Evolutionary conservation across 2,329 filamentous ascomycete genomes (phyloP), one percentile per base, ranked within the genome.

Genomic region (Metarhizium guizhouense): DNA sequence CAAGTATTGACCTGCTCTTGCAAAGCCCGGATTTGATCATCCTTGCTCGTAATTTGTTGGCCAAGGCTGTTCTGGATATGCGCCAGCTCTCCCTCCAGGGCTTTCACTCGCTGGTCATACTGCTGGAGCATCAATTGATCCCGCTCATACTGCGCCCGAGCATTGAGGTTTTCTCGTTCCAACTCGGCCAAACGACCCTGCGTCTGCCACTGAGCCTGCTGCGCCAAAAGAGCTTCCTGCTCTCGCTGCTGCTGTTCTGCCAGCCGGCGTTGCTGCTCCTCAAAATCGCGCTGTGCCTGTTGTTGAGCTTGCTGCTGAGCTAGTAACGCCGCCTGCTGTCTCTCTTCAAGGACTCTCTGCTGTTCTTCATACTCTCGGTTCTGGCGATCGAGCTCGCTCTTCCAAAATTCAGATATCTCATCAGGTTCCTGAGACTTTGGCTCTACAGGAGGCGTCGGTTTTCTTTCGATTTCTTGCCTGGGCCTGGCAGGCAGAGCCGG

Each of bases 1-100:
- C 94, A 99, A 0, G 92, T 96, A 71, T 96, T 96, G 61, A 97
- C 88, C 73, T 97, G 94, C 73, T 97, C 94, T 67, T 97, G 94
- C 20, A 99, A 77, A 2, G 94, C 86, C 29, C 86, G 81, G 64
- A 99, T 92, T 71, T 97, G 93, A 63, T 97, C 94, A 65, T 99
- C 94, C 68, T 92, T 95, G 68, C 92, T 96, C 40, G 80, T 75
- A 53, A 88, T 85, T 68, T 97, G 94, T 70, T 96, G 86, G 47
- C 87, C 86, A 63, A 89, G 87, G 69, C 91, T 96, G 63, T 79
- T 82, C 64, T 90, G 88, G 53, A 97, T 79, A 61, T 95, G 88
- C 50, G 79, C 74, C 59, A 99, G 81, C 72, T 99, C 94, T 54
- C 85, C 83, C 71, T 99, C 94, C 13, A 99, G 75, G 20, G 90